phyloP scores from a whole-genome alignment of 2,329 filamentous ascomycete species.

The Nectriaceae sp. region DNA sequence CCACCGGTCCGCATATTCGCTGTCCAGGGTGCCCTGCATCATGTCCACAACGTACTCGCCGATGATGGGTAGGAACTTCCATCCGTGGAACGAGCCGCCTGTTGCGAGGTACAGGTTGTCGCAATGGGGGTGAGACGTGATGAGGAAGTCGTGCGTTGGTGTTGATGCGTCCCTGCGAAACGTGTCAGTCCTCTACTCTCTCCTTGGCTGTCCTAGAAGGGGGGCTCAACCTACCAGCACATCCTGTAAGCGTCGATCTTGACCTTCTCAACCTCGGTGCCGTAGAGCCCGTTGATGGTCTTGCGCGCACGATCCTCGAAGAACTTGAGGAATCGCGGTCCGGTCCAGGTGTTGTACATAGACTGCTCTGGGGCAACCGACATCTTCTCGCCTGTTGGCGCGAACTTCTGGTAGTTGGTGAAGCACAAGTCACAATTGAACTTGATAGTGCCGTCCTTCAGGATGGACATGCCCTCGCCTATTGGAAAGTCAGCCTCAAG shows the following conservation, averaged over 20 bases:
- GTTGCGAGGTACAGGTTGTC: slow-evolving; percentile 60
- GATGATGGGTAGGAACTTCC: slow-evolving; percentile 65
- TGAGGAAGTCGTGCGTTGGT: slow-evolving; percentile 63
- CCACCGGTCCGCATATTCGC: slow-evolving; percentile 43
- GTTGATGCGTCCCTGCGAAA: slow-evolving; percentile 59
- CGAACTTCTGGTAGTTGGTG: slow-evolving; percentile 51
- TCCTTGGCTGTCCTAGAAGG: neutral
- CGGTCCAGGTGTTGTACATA: slow-evolving; percentile 45
- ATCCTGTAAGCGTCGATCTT: slow-evolving; percentile 46
- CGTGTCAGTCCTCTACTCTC: slow-evolving; percentile 14
- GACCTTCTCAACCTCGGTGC: slow-evolving; percentile 39
- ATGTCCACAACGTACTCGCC: slow-evolving; percentile 59
- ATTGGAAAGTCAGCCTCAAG: slow-evolving; percentile 9
- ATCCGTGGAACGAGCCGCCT: slow-evolving; percentile 65
- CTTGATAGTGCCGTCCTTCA: slow-evolving; percentile 54
- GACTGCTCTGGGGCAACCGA: slow-evolving; percentile 48
- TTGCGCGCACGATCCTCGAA: slow-evolving; percentile 46
- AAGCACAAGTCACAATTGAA: slow-evolving; percentile 63
- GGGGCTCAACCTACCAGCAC: slow-evolving; percentile 42
- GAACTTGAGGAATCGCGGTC: slow-evolving; percentile 40
- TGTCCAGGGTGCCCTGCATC: slow-evolving; percentile 43
- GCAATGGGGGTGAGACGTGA: slow-evolving; percentile 52
- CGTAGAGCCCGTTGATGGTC: slow-evolving; percentile 44
- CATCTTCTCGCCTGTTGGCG: slow-evolving; percentile 50
- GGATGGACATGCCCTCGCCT: slow-evolving; percentile 48